Evolutionary conservation across 257 asterid species (phyloP).

Genomic region (Rubia yunnanensis): DNA sequence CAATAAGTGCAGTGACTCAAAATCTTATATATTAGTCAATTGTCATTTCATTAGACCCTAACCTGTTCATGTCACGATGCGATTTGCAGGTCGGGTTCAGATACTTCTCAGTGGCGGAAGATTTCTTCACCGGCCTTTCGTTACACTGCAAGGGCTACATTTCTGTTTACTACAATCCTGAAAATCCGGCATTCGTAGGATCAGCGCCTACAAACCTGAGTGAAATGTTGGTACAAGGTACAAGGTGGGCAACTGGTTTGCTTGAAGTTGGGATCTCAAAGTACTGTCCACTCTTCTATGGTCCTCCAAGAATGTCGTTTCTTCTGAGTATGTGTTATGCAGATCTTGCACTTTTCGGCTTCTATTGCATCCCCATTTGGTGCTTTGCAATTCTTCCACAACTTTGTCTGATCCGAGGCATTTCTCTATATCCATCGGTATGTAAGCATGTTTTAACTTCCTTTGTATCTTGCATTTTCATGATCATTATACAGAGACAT

Average conservation of each 20-base stretch:
- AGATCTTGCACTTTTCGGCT: conserved; percentile 12
- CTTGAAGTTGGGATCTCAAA: conserved; percentile 17
- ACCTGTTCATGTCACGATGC: background rate
- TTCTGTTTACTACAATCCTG: conserved; percentile 19
- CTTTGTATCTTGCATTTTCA: background rate
- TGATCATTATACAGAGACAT: background rate
- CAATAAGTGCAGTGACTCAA: no score
- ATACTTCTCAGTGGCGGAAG: conserved; percentile 31
- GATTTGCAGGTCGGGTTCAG: conserved; percentile 26
- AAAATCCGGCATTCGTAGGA: conserved; percentile 26
- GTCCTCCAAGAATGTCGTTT: conserved; percentile 12
- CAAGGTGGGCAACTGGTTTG: conserved; percentile 25
- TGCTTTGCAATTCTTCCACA: conserved; percentile 26
- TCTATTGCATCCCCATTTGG: conserved; percentile 25
- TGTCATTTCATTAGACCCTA: background rate
- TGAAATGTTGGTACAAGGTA: conserved; percentile 19
- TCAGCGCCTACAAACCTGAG: conserved; percentile 20
- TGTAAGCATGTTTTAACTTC: background rate
- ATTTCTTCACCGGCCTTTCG: conserved; percentile 23
- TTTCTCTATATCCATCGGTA: conserved; percentile 25
- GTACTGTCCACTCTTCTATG: conserved; percentile 19
- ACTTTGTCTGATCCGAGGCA: conserved; percentile 19
- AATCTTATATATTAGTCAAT: no score
- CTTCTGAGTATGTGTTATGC: conserved; percentile 19
- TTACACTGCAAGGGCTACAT: conserved; percentile 26